A percentile compares a stretch with the other conserved stretches of the same genome.
These are phyloP conservation scores for Pseudogymnoascus sp. DNA, from an alignment of 2,329 filamentous ascomycete genomes.

Conservation along the genomic window DNA sequence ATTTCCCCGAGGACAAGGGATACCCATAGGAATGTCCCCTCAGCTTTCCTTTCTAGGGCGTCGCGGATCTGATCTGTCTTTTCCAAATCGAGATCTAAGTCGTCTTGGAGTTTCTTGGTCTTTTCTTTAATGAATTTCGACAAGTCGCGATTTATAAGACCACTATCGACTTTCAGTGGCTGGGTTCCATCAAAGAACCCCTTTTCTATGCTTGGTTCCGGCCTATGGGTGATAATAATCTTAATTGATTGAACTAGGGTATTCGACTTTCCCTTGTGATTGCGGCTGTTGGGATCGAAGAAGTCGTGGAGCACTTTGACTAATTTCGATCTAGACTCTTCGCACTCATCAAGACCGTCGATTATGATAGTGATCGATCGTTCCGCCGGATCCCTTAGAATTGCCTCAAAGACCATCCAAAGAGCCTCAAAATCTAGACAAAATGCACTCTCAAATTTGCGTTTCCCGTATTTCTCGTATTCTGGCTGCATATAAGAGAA, in stretches of 20 bases:
- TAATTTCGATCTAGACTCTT: not conserved
- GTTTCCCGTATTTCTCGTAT: not conserved
- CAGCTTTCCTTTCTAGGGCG: conserved; percentile 15
- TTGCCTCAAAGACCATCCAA: not conserved
- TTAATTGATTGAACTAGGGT: not conserved
- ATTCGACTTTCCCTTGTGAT: not conserved
- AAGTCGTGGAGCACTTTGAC: not conserved
- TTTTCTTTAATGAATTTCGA: not conserved
- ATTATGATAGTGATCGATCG: conserved; percentile 5
- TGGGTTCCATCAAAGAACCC: not conserved
- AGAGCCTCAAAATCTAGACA: not conserved
- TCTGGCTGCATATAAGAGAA: not conserved
- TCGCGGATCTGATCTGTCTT: not conserved
- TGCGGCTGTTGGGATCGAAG: not conserved
- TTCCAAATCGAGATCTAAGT: not conserved
- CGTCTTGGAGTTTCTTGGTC: not conserved
- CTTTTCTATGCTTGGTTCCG: not conserved
- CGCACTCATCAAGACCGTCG: conserved; percentile 9
- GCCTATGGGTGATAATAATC: not conserved
- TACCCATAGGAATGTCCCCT: conserved; percentile 33
- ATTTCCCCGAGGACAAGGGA: conserved; percentile 29
- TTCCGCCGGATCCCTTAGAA: not conserved
- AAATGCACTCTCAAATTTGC: not conserved
- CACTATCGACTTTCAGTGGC: not conserved
- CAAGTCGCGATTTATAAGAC: not conserved